phyloP scores from a whole-genome alignment of 371 early-diverging fungal genomes.

The Nematocida homosporus region DNA sequence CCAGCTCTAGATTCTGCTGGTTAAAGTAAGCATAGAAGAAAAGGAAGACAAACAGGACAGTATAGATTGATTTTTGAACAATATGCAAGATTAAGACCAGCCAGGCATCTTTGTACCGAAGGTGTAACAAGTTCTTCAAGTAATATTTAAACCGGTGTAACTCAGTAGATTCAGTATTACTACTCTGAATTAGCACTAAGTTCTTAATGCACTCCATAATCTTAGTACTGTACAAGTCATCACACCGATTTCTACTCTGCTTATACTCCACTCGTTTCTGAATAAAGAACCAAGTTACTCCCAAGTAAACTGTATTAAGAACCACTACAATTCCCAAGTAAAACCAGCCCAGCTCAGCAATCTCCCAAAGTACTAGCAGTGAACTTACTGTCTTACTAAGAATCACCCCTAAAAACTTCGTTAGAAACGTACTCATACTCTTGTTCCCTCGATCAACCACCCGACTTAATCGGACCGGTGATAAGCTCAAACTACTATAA shows the following conservation, averaged over 20 bases:
- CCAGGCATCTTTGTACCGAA: not conserved
- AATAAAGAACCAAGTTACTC: slow-evolving; percentile 22
- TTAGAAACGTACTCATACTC: not conserved
- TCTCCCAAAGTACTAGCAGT: not conserved
- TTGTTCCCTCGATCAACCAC: slow-evolving; percentile 30
- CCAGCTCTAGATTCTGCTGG: not conserved
- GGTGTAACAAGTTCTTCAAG: slow-evolving; percentile 2
- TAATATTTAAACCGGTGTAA: not conserved
- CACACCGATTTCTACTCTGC: slow-evolving; percentile 21
- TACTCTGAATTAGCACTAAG: slow-evolving; percentile 29
- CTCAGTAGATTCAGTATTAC: slow-evolving; percentile 49
- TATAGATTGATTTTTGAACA: slow-evolving; percentile 45
- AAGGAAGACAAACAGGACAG: slow-evolving; percentile 8
- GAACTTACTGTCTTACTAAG: not conserved
- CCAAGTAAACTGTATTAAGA: slow-evolving; percentile 20
- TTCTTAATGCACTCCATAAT: slow-evolving; percentile 55
- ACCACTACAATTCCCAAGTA: slow-evolving; percentile 1
- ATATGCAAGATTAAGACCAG: slow-evolving; percentile 18
- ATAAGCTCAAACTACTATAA: not conserved
- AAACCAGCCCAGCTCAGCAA: not conserved
- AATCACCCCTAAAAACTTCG: slow-evolving; percentile 10
- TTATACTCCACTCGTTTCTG: slow-evolving; percentile 45
- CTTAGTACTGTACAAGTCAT: slow-evolving; percentile 34
- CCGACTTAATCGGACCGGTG: slow-evolving; percentile 20
- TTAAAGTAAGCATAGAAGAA: slow-evolving; percentile 2